Evolutionary conservation across 2,329 filamentous ascomycete genomes (phyloP).

Genomic region (Leptographium procerum): DNA sequence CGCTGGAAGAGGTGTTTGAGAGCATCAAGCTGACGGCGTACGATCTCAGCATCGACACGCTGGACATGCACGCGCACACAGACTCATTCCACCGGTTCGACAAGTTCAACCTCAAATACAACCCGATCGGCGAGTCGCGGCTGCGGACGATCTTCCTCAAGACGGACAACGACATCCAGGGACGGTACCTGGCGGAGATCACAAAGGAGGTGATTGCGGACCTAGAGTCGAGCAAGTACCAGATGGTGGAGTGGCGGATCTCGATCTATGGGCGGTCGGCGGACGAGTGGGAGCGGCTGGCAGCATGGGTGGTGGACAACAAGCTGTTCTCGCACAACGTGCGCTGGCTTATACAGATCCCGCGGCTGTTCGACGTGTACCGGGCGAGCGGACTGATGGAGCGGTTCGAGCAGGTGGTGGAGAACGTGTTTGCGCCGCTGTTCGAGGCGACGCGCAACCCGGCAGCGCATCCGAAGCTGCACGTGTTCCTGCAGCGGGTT

Average conservation of each 20-base stretch:
- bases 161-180: conserved; percentile 95
- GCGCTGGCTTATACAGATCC: conserved; percentile 92
- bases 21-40: conserved; percentile 97
- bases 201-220: conserved; percentile 97
- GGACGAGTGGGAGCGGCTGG: conserved; percentile 95
- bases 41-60: conserved; percentile 92
- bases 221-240: conserved; percentile 96
- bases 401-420: conserved; percentile 80
- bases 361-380: conserved; percentile 90
- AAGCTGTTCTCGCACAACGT: conserved; percentile 97
- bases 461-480: conserved; percentile 76
- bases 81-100: conserved; percentile 98
- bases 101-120: conserved; percentile 99
- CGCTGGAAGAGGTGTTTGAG: conserved; percentile 85
- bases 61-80: conserved; percentile 98
- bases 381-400: conserved; percentile 80
- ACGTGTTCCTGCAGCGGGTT: conserved; percentile 87
- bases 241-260: conserved; percentile 99
- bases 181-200: conserved; percentile 91
- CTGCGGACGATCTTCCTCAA: conserved; percentile 97
- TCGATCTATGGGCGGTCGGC: conserved; percentile 89
- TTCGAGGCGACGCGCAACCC: conserved; percentile 92
- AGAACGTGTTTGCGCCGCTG: conserved; percentile 84
- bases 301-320: conserved; percentile 95
- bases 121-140: conserved; percentile 89